Conservation (phyloP, 805 yeast genomes). For the Cyberlindnera petersonii region DNA sequence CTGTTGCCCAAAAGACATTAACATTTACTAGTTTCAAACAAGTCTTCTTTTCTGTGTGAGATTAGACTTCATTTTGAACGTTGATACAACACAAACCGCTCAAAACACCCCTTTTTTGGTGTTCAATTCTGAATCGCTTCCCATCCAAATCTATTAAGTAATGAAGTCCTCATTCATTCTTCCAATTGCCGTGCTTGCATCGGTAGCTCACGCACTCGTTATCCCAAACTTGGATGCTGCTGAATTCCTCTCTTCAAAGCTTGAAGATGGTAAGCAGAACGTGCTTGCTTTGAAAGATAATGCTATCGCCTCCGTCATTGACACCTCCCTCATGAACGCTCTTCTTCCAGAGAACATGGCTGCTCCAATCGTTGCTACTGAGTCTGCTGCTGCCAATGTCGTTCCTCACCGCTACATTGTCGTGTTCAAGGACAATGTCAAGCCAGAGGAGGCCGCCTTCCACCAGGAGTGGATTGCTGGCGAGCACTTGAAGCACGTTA, state of each 20-base stretch:
- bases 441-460: constrained; percentile 49
- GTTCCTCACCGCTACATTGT: constrained; percentile 80
- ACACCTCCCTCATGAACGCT: constrained; percentile 13
- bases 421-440: constrained; percentile 67
- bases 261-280: constrained; percentile 10
- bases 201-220: constrained; percentile 50
- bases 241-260: constrained; percentile 32
- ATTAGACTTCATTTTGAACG: no score
- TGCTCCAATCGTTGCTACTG: constrained; percentile 45
- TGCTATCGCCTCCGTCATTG: constrained; percentile 20
- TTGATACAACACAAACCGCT: background rate
- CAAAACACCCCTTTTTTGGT: no score
- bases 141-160: background rate
- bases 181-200: constrained; percentile 34
- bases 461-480: constrained; percentile 66
- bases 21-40: no score
- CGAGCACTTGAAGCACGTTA: constrained; percentile 44
- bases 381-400: constrained; percentile 39
- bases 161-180: constrained; percentile 25
- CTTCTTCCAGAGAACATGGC: constrained; percentile 22
- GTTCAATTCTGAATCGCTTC: no score
- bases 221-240: constrained; percentile 52
- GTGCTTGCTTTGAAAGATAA: constrained; percentile 3
- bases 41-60: no score
- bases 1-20: no score